Evolutionary conservation across 352 stramenopile species (phyloP), one percentile per base, ranked within the genome.

Genomic region (Phytophthora agathidicida): DNA sequence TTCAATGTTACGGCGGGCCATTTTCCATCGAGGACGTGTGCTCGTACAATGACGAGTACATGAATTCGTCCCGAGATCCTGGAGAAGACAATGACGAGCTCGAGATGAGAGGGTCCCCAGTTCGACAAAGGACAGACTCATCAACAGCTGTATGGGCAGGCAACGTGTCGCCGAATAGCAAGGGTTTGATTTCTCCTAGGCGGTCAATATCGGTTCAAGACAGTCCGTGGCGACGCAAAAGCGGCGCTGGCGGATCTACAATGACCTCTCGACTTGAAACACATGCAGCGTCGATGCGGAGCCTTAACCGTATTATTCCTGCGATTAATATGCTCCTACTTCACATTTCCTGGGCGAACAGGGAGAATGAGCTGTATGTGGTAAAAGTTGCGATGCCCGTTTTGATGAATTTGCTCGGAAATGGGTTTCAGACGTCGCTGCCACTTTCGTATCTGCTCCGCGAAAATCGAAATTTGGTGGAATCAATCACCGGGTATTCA

Each of bases 341-440:
- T 24, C 77, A 86, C 33, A 83, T 89, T 30, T 89, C 85, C 31
- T 80, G 66, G 52, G 66, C 59, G 9, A 86, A 89, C 33, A 62
- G 80, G 5, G 60, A 63, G 13, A 88, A 82, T 47, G 82, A 91
- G 45, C 60, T 88, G 0, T 72, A 82, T 22, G 72, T 80, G 52
- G 73, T 87, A 2, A 75, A 84, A 39, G 50, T 66, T 13, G 79
- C 68, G 8, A 80, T 91, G 73, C 79, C 82, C 28, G 74, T 74
- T 7, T 41, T 91, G 14, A 88, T 91, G 75, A 73, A 89, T 39
- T 56, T 91, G 27, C 71, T 91, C 7, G 82, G 82, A 3, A 88
- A 91, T 45, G 77, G 80, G 5, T 91, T 91, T 31, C 75, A 88
- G 43, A 86, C 82, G 3, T 88, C 79, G 16, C 53, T 89, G 20